Conservation (phyloP, 768 basidiomycete species). For the Suillus bovinus region DNA sequence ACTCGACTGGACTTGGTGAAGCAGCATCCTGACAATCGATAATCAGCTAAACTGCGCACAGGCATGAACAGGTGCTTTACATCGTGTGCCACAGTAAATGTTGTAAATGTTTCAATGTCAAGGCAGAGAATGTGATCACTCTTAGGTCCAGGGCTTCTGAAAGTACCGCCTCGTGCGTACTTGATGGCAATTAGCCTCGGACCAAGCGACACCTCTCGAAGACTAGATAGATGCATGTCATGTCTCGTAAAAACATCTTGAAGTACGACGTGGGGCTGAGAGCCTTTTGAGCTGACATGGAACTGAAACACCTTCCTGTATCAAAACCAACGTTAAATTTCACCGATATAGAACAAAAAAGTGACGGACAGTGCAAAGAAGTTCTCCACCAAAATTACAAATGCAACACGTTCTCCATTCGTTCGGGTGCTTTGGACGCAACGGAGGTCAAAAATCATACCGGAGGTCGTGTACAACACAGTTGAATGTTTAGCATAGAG, state of each 20-base stretch:
- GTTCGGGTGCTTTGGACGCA: conserved; percentile 3
- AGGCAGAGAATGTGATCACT: conserved; percentile 6
- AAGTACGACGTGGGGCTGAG: not conserved
- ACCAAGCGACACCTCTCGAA: conserved; percentile 6
- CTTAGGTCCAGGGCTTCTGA: conserved; percentile 3
- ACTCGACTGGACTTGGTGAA: not conserved
- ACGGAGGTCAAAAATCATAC: conserved; percentile 9
- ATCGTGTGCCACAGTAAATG: conserved; percentile 3
- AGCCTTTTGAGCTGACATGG: not conserved
- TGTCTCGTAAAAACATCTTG: conserved; percentile 6
- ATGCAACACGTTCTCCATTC: conserved; percentile 7
- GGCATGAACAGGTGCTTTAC: not conserved
- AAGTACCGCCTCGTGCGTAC: conserved; percentile 3
- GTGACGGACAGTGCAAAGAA: conserved; percentile 2
- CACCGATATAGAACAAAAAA: not conserved
- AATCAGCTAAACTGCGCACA: conserved; percentile 1
- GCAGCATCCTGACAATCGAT: not conserved
- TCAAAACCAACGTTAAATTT: not conserved
- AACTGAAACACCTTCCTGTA: conserved; percentile 6
- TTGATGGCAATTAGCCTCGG: conserved; percentile 7
- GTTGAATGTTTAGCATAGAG: conserved; percentile 9
- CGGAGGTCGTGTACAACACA: conserved; percentile 4
- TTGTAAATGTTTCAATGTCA: conserved; percentile 1
- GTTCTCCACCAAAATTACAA: conserved; percentile 8
- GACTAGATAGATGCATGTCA: conserved; percentile 8